Percentiles rank a stretch among this genome's conserved stretches.
These are phyloP conservation scores for Fusarium citri DNA, from an alignment of 2,329 filamentous ascomycete species.

Conservation along the genomic window DNA sequence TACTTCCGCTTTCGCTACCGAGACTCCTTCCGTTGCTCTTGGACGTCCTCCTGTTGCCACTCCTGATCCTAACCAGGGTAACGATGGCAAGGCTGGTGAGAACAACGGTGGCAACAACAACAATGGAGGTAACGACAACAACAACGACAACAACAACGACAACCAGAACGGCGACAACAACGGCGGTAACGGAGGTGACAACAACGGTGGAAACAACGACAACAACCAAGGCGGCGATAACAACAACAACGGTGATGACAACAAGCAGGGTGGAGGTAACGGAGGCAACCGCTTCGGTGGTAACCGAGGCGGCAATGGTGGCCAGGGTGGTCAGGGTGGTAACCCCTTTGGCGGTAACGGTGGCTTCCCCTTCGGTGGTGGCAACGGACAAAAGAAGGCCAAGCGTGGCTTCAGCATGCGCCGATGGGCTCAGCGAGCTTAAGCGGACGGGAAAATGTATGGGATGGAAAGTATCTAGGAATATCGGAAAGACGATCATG, in stretches of 20 bases:
- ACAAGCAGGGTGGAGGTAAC: background rate
- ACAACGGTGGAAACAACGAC: background rate
- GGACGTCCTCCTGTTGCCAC: constrained; percentile 19
- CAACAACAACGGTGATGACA: background rate
- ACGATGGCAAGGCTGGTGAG: constrained; percentile 14
- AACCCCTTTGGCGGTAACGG: constrained; percentile 3
- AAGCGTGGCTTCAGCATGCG: constrained; percentile 20
- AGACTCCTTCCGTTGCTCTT: constrained; percentile 49
- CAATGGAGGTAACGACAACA: background rate
- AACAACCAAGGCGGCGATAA: background rate
- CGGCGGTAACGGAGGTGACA: background rate
- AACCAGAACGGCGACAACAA: background rate
- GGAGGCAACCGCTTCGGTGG: too few relatives aligned
- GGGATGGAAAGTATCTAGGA: background rate
- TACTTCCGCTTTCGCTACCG: constrained; percentile 47
- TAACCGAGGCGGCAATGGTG: background rate
- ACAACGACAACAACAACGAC: constrained; percentile 16
- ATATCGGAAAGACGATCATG: background rate
- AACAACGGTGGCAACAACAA: constrained; percentile 19
- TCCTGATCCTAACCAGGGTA: background rate
- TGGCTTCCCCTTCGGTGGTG: constrained; percentile 19
- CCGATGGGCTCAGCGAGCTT: constrained; percentile 28
- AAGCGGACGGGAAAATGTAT: background rate
- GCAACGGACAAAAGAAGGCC: constrained; percentile 16
- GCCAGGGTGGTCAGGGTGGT: background rate